Evolutionary conservation across 2,329 filamentous ascomycete species (phyloP).

Genomic region (Fusarium solani-melongenae): DNA sequence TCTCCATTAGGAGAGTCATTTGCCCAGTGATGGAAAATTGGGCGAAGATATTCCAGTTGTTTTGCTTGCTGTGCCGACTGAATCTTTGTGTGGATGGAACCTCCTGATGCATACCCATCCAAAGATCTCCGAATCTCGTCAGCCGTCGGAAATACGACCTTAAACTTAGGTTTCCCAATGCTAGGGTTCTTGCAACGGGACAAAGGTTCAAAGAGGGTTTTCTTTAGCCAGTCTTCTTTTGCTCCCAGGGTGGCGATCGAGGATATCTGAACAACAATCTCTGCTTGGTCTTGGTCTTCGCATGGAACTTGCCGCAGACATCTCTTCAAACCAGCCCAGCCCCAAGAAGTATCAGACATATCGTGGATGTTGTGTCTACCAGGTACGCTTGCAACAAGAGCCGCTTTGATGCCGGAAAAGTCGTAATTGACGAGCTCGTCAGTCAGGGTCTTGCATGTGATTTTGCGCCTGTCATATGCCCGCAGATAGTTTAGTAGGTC

Average conservation of each 20-base stretch:
- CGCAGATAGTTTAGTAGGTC: constrained; percentile 79
- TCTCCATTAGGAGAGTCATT: constrained; percentile 61
- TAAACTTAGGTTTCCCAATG: constrained; percentile 61
- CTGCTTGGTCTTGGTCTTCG: constrained; percentile 48
- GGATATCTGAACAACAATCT: constrained; percentile 75
- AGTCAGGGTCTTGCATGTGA: constrained; percentile 65
- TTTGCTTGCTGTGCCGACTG: constrained; percentile 76
- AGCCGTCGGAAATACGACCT: constrained; percentile 83
- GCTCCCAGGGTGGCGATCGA: constrained; percentile 83
- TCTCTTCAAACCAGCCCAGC: constrained; percentile 76
- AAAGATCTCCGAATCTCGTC: constrained; percentile 81
- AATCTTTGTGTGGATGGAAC: constrained; percentile 84
- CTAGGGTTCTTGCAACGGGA: constrained; percentile 44
- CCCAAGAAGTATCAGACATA: constrained; percentile 72
- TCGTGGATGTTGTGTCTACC: constrained; percentile 67
- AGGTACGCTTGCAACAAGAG: constrained; percentile 83
- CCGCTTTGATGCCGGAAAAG: constrained; percentile 75
- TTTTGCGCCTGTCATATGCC: constrained; percentile 71
- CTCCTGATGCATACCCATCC: constrained; percentile 81
- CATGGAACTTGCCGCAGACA: constrained; percentile 67
- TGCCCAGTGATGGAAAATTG: constrained; percentile 81
- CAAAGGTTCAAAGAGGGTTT: constrained; percentile 68
- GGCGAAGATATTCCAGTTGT: constrained; percentile 78
- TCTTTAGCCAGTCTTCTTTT: constrained; percentile 77
- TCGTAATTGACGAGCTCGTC: constrained; percentile 71